Evolutionary conservation across 768 basidiomycete genomes (phyloP).

Genomic region (Trichaptum fuscoviolaceum): DNA sequence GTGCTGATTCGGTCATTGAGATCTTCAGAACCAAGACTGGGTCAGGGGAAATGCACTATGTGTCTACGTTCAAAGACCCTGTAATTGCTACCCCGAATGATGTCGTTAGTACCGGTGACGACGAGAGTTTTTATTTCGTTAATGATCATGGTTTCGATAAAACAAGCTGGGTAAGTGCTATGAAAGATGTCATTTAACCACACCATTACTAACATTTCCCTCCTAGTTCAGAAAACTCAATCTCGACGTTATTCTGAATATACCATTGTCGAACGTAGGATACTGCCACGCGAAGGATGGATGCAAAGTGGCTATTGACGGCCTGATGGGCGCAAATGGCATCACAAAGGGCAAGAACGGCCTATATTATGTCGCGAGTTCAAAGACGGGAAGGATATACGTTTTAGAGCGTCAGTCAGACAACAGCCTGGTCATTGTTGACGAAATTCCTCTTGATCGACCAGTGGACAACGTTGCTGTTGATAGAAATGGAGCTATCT

Average conservation of each 20-base stretch:
- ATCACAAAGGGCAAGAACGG: slow-evolving; percentile 50
- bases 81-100: slow-evolving; percentile 66
- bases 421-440: slow-evolving; percentile 48
- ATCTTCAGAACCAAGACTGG: slow-evolving; percentile 54
- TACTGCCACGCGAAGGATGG: slow-evolving; percentile 58
- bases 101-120: slow-evolving; percentile 59
- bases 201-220: slow-evolving; percentile 3
- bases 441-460: slow-evolving; percentile 48
- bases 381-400: slow-evolving; percentile 37
- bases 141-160: slow-evolving; percentile 55
- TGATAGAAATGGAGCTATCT: slow-evolving; percentile 54
- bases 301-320: slow-evolving; percentile 53
- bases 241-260: neutral
- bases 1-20: slow-evolving; percentile 71
- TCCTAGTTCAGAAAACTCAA: neutral
- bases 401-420: slow-evolving; percentile 57
- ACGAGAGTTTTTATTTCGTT: slow-evolving; percentile 61
- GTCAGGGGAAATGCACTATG: slow-evolving; percentile 39
- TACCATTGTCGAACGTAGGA: slow-evolving; percentile 31
- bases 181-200: neutral
- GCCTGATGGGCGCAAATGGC: slow-evolving; percentile 56
- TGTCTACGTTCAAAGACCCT: slow-evolving; percentile 53
- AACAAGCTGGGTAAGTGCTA: slow-evolving; percentile 42
- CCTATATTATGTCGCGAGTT: slow-evolving; percentile 57
- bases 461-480: slow-evolving; percentile 57